Percentiles rank a stretch among this genome's conserved stretches.
phyloP scores from a whole-genome alignment of 345 rosid species.

The Microthlaspi erraticum region DNA sequence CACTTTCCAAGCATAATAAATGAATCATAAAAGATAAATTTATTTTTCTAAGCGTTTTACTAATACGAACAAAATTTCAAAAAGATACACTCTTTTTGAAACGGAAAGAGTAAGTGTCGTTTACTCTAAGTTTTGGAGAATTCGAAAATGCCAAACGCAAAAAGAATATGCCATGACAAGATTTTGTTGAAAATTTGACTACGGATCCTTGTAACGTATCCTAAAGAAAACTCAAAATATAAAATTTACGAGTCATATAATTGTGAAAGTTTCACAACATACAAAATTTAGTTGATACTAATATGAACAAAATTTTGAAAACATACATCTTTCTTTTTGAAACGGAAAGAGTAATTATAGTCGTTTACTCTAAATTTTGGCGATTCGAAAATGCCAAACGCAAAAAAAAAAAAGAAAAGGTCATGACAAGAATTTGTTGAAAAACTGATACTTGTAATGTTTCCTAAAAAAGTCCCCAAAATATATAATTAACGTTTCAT shows the following conservation, averaged over 20 bases:
- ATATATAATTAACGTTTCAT: background rate
- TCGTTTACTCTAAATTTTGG: background rate
- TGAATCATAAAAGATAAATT: background rate
- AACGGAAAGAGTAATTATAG: background rate
- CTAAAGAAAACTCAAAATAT: background rate
- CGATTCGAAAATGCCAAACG: conserved; percentile 17
- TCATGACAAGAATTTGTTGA: background rate
- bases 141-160: too few relatives aligned
- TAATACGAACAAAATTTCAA: too few relatives aligned
- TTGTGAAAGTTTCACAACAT: too few relatives aligned
- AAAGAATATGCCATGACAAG: background rate
- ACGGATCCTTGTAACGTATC: background rate
- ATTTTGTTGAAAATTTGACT: background rate
- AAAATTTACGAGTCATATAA: background rate
- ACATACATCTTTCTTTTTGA: background rate
- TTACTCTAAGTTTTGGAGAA: background rate
- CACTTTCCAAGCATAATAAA: conserved; percentile 15
- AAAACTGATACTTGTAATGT: conserved; percentile 14
- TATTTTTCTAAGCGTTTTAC: background rate
- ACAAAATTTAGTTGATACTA: too few relatives aligned
- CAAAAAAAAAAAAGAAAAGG: background rate
- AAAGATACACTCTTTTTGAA: background rate
- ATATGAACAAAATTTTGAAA: background rate
- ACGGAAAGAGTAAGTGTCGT: background rate
- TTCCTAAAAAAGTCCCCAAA: background rate